These are phyloP conservation scores for Aspergillus felis DNA, from an alignment of 2,329 filamentous ascomycete species.

Conservation along the genomic window DNA sequence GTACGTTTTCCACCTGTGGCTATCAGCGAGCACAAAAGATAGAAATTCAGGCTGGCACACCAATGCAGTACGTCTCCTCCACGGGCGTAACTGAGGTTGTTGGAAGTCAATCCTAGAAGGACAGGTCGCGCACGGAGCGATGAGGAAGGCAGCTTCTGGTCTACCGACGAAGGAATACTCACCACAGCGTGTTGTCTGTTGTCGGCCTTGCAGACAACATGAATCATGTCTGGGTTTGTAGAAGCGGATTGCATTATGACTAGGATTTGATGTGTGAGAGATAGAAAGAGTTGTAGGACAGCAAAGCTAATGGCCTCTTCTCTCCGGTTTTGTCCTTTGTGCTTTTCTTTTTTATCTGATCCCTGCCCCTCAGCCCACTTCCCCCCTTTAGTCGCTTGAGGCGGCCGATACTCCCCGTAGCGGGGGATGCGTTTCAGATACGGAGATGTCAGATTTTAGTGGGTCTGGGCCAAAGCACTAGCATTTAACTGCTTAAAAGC, in stretches of 20 bases:
- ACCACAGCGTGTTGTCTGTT: conserved; percentile 4
- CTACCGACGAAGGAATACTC: background rate
- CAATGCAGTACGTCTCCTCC: conserved; percentile 6
- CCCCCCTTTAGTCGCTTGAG: too few species aligned
- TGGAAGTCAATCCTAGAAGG: conserved; percentile 10
- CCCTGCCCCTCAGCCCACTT: too few species aligned
- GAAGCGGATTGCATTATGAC: background rate
- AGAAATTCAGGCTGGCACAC: background rate
- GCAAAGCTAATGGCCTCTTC: too few species aligned
- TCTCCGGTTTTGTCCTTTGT: too few species aligned
- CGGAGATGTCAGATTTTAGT: too few species aligned
- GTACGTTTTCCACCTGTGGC: conserved; percentile 41
- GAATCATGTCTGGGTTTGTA: background rate
- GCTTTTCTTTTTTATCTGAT: too few species aligned
- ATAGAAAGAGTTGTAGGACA: too few species aligned
- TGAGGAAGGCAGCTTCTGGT: conserved; percentile 3
- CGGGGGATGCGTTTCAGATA: too few species aligned
- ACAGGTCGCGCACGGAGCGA: conserved; percentile 9
- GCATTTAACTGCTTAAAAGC: too few species aligned
- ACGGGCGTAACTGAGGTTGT: conserved; percentile 17
- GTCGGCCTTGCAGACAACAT: conserved; percentile 7
- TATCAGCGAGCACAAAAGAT: background rate
- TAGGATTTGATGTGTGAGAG: background rate
- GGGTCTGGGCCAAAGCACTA: too few species aligned
- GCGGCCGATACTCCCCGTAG: too few species aligned